Evolutionary conservation across 805 yeast genomes (phyloP), one percentile per base, ranked within the genome.

Genomic region (Wickerhamiella shivajii): DNA sequence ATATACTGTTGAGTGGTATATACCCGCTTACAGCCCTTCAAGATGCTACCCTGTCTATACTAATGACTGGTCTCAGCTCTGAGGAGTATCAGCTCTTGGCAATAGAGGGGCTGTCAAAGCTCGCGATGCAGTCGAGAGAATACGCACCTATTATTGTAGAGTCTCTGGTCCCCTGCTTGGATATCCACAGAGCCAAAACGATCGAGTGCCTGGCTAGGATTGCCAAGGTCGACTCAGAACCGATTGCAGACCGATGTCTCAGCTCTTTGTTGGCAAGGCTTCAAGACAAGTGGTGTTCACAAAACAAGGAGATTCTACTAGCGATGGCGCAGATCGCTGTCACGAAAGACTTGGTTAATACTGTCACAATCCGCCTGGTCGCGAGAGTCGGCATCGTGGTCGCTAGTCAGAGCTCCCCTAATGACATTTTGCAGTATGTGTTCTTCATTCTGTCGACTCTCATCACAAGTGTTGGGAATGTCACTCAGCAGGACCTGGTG

Each of bases 21-120:
- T 30, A 33, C 12, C 9, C 51, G 17, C 59, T 73, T 6, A 63
- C 29, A 3, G 19, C 12, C 18, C 27, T 57, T 50, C 74, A 77
- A 40, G 93, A 84, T 45, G 72, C 72, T 24, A 58, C 85, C 11
- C 55, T 84, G 19, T 69, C 74, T 34, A 58, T 76, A 27, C 52
- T 81, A 31, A 68, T 76, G 49, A 66, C 77, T 0, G 65, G 79
- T 0, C 71, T 93, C 0, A 65, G 63, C 21, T 56, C 69, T 19
- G 94, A 80, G 8, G 69, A 84, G 1, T 60, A 83, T 37, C 65
- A 83, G 45, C 64, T 77, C 18, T 57, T 76, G 25, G 69, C 90
- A 1, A 59, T 78, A 18, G 69, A 69, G 34, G 79, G 77, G 28
- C 61, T 83, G 32, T 63, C 72, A 1, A 69, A 70, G 32, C 47